Base-by-base conservation (phyloP, 164 flowering plant genomes). In the Umbilicus rupestris region DNA sequence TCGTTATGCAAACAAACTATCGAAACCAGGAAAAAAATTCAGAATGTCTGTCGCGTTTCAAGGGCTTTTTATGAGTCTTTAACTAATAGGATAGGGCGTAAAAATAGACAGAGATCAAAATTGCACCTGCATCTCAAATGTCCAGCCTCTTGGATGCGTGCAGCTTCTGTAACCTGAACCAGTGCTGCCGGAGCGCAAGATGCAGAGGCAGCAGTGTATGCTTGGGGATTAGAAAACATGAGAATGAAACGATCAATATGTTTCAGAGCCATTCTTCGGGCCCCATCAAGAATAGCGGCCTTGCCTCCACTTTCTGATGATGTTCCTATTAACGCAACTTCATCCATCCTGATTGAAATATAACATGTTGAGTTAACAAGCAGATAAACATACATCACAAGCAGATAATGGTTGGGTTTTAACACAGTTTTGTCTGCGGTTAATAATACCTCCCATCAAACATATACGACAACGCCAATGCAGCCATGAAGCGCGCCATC, bases 401-500 rank as follows among this genome's bases (percentile, higher is more conserved):
- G n/a, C n/a, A n/a, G n/a, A n/a, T n/a, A n/a, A n/a, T n/a, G n/a
- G n/a, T n/a, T n/a, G n/a, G n/a, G n/a, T n/a, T n/a, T n/a, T n/a
- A n/a, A n/a, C n/a, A n/a, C n/a, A n/a, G n/a, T n/a, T 26, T 8
- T 52, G 20, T 3, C 6, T 35, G 37, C 6, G 7, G 16, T 50
- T 50, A 50, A 0, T 0, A 78, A 87, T 81, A 95, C 99, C 99
- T 91, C 60, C 97, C 97, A 73, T 95, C 99, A 82, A 95, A 95
- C 97, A 95, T 95, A 80, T 95, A 91, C 14, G 97, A 86, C 68
- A 95, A 75, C 17, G 99, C 97, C 70, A 92, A 67, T 39, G 99
- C 97, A 73, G 99, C 87, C 99, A 95, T 95, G 77, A 95, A 95
- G 19, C 97, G 90, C 16, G 99, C 99, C 99, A 89, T 92, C 75